phyloP scores from a whole-genome alignment of 108 stramenopile species.

The Phaeodactylum tricornutum region DNA sequence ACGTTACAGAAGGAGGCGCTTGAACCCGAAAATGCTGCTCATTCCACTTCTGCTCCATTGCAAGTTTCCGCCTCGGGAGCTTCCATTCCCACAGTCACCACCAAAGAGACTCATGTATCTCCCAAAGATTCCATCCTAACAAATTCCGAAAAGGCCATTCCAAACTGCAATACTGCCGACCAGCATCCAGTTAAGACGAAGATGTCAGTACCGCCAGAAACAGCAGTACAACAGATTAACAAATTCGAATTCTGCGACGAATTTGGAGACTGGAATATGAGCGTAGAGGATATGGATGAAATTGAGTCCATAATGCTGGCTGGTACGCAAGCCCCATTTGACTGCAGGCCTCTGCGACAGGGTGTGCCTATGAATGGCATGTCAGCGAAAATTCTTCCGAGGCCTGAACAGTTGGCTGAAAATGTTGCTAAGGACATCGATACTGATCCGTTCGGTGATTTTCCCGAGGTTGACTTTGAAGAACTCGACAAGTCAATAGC shows the following conservation, averaged over 20 bases:
- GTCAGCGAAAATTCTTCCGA: background rate
- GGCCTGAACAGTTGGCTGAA: background rate
- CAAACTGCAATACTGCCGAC: background rate
- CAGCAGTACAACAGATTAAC: background rate
- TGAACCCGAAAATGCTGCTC: too few species aligned
- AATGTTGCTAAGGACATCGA: background rate
- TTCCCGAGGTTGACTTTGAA: constrained; percentile 34
- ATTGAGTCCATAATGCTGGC: constrained; percentile 10
- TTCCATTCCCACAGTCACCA: too few species aligned
- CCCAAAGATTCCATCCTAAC: too few species aligned
- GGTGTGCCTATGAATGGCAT: too few species aligned
- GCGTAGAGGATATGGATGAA: constrained; percentile 12
- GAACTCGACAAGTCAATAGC: constrained; percentile 30
- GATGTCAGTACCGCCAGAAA: background rate
- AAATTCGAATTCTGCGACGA: constrained; percentile 5
- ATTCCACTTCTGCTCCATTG: too few species aligned
- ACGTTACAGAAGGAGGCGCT: too few species aligned
- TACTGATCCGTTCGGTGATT: constrained; percentile 13
- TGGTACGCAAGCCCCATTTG: constrained; percentile 6
- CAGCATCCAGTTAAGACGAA: background rate
- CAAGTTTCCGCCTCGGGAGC: too few species aligned
- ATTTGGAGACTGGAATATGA: constrained; percentile 13
- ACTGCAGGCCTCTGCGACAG: too few species aligned
- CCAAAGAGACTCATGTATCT: too few species aligned
- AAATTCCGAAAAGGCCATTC: background rate